Evolutionary conservation across 495 filamentous ascomycete species (phyloP), one percentile per base, ranked within the genome.

Genomic region (Parachaetomium inaequale): DNA sequence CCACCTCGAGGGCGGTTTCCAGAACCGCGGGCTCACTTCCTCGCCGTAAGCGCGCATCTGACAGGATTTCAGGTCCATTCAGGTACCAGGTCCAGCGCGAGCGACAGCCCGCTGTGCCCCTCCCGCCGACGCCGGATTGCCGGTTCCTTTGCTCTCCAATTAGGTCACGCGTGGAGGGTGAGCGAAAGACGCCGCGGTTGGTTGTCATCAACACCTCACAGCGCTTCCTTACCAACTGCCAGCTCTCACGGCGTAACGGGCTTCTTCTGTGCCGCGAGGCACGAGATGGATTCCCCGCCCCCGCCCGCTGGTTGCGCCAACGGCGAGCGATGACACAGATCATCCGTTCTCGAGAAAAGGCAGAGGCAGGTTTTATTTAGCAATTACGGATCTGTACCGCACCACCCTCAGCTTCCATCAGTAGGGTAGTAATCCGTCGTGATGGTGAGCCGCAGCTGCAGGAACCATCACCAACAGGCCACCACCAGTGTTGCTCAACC

Each of bases 401-500:
- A 3, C 28, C 49, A 17, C 51, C 17, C 3, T 25, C 51, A 36
- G 31, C 31, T 23, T 38, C 17, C 51, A 23, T 12, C 8, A 6
- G 32, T 23, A 3, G 54, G 36, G 36, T 56, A 3, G 38, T n/a
- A 42, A 26, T 8, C 45, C 23, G 45, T 21, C 19, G 53, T 55
- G 32, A 29, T 10, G 38, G 21, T 43, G 36, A 55, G 36, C 23
- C 54, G 54, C 54, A 42, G 38, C 54, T 43, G 54, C 54, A 56
- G 38, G 54, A 56, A 42, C 34, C 21, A 26, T 55, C 21, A 26
- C 32, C 34, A 55, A 29, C 21, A 23, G n/a, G n/a, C 8, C 17
- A 3, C 15, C 11, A 12, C 14, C 12, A 15, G 12, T 40, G 12
- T 15, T 15, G 3, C 3, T 3, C 36, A 40, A 40, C 36, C 36